Conservation (phyloP, 202 grass and related monocot genomes). For the Schoenoplectus triqueter region DNA sequence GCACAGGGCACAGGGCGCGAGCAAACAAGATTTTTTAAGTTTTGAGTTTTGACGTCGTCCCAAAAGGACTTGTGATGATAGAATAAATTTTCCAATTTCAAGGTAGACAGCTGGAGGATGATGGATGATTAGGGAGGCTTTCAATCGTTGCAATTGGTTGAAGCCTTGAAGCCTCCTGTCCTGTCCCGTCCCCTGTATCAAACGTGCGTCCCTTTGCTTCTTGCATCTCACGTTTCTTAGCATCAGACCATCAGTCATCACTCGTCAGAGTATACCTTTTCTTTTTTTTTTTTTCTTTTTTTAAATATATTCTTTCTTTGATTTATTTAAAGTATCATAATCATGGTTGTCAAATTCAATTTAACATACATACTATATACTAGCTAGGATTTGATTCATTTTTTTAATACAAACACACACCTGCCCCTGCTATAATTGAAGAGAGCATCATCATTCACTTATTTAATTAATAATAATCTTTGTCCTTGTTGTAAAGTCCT, state of each 20-base stretch:
- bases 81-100: not conserved
- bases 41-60: not conserved
- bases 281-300: not conserved
- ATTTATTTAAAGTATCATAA: not conserved
- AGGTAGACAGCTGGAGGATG: not conserved
- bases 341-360: too few relatives aligned
- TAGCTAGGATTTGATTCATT: too few relatives aligned
- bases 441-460: too few relatives aligned
- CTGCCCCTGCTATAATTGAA: too few relatives aligned
- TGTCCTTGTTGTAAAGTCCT: too few relatives aligned
- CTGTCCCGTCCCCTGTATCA: not conserved
- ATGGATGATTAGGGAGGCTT: not conserved
- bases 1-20: too few relatives aligned
- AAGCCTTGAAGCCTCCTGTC: too few relatives aligned
- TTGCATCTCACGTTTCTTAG: conserved; percentile 2
- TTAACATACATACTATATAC: too few relatives aligned
- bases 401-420: too few relatives aligned
- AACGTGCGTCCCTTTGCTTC: conserved; percentile 34
- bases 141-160: conserved; percentile 31
- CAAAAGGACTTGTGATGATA: not conserved
- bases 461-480: too few relatives aligned
- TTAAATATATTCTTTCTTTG: not conserved
- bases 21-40: not conserved
- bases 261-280: not conserved
- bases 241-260: not conserved